Percentiles rank a stretch among this genome's conserved stretches.
Conservation (phyloP, 306 rosid genomes). For the Benincasa hispida region DNA sequence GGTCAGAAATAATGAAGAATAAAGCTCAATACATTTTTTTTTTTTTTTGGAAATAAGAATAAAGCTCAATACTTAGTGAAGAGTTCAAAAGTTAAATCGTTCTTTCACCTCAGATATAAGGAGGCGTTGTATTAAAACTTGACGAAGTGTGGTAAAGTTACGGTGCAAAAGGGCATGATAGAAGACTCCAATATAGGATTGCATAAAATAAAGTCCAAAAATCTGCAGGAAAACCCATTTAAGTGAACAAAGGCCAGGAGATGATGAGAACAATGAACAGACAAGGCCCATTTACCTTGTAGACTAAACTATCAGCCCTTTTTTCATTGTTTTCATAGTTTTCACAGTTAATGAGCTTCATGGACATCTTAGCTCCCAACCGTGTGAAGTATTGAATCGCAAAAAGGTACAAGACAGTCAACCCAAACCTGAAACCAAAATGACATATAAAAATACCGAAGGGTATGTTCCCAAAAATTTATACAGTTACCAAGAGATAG, state of each 20-base stretch:
- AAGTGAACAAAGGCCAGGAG: constrained; percentile 6
- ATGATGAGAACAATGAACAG: background rate
- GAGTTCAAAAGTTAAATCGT: background rate
- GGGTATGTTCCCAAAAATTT: background rate
- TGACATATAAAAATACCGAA: constrained; percentile 2
- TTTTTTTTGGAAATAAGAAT: no score
- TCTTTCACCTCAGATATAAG: constrained; percentile 76
- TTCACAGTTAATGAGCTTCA: constrained; percentile 68
- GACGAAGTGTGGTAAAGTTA: constrained; percentile 73
- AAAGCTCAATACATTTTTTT: constrained; percentile 4
- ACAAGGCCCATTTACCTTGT: constrained; percentile 49
- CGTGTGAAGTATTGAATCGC: constrained; percentile 72
- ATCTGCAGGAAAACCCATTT: constrained; percentile 43
- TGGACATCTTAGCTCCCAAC: constrained; percentile 66
- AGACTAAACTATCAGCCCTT: constrained; percentile 87
- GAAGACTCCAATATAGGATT: constrained; percentile 91
- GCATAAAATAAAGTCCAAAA: constrained; percentile 96
- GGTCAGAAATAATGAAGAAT: background rate
- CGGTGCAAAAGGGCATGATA: constrained; percentile 92
- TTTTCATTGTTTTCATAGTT: constrained; percentile 75
- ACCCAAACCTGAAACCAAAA: constrained; percentile 57
- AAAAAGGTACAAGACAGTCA: constrained; percentile 65
- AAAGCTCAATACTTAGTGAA: background rate
- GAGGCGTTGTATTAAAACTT: constrained; percentile 81
- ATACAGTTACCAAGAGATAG: background rate